Evolutionary conservation across 2,329 filamentous ascomycete genomes (phyloP), one percentile per base, ranked within the genome.

Genomic region (Ascochyta rabiei): DNA sequence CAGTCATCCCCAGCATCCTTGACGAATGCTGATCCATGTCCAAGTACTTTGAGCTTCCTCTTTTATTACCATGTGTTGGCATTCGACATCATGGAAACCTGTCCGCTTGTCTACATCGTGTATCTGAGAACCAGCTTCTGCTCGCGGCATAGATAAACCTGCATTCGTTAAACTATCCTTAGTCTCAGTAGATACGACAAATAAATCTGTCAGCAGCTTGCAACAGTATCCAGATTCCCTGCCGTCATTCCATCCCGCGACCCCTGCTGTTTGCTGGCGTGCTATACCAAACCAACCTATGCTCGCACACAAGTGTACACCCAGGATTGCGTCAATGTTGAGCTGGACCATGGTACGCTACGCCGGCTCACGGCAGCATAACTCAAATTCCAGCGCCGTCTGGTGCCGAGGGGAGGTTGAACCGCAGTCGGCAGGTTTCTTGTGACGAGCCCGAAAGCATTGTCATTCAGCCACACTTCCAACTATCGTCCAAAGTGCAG

Each of bases 341-440:
- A 34, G 12, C 7, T 43, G 13, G 12, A 18, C 35, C 16, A 37
- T 48, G 43, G 43, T 43, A 48, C 50, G 43, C 50, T 48, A 53
- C 23, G 18, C 37, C 43, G 43, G 42, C 15, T 43, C 50, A 43
- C 43, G 18, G 30, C 50, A 31, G 30, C 5, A 16, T 21, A 46
- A 26, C 50, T 43, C 43, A 43, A 42, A 47, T 47, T 43, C 18
- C 47, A 38, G 33, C 18, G 21, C 40, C 34, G 48, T 31, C 39
- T 23, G 30, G 30, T 42, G n/a, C 42, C 37, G 24, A 23, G 30
- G 38, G 43, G 50, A 43, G 50, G 31, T 53, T 41, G 23, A 28
- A 23, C 21, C 31, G 43, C 35, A 28, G 38, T 26, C n/a, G 12
- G 19, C 48, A 31, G 33, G 33, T 39, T 47, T 39, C 6, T n/a